phyloP scores from a whole-genome alignment of 306 rosid genomes.

The Heteromeles arbutifolia region DNA sequence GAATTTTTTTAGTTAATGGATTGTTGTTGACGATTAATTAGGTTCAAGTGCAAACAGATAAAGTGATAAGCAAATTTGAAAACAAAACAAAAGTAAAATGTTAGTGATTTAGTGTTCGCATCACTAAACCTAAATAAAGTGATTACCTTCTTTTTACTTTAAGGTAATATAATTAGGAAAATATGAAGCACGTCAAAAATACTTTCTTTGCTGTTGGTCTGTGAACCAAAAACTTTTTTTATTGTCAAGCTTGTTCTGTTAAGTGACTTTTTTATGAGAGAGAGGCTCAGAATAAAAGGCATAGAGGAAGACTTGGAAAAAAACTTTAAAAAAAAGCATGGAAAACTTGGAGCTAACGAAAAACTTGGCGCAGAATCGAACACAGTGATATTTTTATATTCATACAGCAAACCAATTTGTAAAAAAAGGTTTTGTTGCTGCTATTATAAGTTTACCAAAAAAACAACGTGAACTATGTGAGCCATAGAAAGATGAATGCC shows the following conservation, averaged over 20 bases:
- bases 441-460: not conserved
- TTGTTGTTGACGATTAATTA: not conserved
- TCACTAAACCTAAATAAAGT: not conserved
- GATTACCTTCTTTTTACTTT: not conserved
- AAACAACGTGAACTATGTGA: not conserved
- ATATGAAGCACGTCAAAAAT: not conserved
- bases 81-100: not conserved
- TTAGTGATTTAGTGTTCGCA: not conserved
- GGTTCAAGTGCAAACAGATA: not conserved
- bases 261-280: not conserved
- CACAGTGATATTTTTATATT: no score
- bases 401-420: no score
- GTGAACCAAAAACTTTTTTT: not conserved
- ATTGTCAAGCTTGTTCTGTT: not conserved
- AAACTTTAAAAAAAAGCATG: accelerated
- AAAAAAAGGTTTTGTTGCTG: no score
- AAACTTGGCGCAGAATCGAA: no score
- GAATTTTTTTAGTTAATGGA: no score
- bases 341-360: no score
- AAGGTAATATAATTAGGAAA: not conserved
- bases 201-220: not conserved
- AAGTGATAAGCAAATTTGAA: not conserved
- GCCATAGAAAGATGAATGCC: not conserved
- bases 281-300: no score
- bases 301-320: no score